A percentile compares a stretch with the other conserved stretches of the same genome.
Conservation (phyloP, 805 yeast species). For the Candida germanica region DNA sequence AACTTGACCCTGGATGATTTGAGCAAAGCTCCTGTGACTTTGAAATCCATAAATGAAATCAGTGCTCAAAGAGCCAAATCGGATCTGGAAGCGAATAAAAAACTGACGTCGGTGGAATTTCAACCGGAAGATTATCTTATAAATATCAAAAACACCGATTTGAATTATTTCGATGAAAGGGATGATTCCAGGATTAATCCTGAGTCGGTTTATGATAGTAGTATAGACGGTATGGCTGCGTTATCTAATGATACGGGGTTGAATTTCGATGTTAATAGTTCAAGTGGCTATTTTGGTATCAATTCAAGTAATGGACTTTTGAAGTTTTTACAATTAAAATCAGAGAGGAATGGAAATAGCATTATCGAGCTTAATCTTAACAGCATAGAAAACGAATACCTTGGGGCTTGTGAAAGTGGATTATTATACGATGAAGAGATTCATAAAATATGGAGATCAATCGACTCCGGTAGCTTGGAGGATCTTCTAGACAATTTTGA, state of each 20-base stretch:
- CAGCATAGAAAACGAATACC: slow-evolving; percentile 5
- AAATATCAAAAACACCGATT: slow-evolving; percentile 17
- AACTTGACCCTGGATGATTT: slow-evolving; percentile 17
- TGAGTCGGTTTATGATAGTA: slow-evolving; percentile 16
- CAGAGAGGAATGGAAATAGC: slow-evolving; percentile 21
- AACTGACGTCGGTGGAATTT: slow-evolving; percentile 8
- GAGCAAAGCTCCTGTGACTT: slow-evolving; percentile 14
- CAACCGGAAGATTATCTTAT: slow-evolving; percentile 20
- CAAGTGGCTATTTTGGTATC: slow-evolving; percentile 62
- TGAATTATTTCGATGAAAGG: slow-evolving; percentile 19
- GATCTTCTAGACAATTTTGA: slow-evolving; percentile 16
- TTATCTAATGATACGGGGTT: slow-evolving; percentile 31
- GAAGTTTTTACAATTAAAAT: slow-evolving; percentile 41
- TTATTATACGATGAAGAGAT: slow-evolving; percentile 18
- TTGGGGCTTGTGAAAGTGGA: slow-evolving; percentile 12
- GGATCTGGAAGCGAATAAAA: slow-evolving; percentile 1
- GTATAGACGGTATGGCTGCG: slow-evolving; percentile 66
- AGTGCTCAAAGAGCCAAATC: slow-evolving; percentile 12
- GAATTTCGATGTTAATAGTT: slow-evolving; percentile 29
- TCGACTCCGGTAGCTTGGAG: slow-evolving; percentile 17
- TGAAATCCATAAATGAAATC: slow-evolving; percentile 16
- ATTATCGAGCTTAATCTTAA: slow-evolving; percentile 22
- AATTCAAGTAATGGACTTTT: slow-evolving; percentile 59
- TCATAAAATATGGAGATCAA: slow-evolving; percentile 13
- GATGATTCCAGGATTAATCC: slow-evolving; percentile 11